Conservation (phyloP, 805 yeast genomes). For the Cyberlindnera misumaiensis region DNA sequence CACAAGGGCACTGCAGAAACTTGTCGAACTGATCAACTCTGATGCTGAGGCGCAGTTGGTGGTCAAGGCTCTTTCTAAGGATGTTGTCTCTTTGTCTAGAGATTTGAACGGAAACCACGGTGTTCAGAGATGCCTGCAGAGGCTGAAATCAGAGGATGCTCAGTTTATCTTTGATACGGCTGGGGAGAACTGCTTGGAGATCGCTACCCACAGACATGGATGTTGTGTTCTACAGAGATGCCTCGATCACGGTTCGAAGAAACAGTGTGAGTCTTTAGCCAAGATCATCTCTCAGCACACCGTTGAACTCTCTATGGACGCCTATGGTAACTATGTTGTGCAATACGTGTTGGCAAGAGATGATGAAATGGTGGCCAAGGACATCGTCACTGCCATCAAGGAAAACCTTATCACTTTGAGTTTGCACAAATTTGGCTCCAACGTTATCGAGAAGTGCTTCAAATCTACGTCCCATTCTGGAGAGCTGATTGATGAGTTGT, state of each 20-base stretch:
- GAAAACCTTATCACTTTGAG: conserved; percentile 42
- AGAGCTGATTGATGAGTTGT: conserved; percentile 45
- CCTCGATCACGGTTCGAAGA: conserved; percentile 74
- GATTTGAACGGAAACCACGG: conserved; percentile 97
- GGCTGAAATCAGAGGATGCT: conserved; percentile 56
- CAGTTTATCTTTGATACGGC: conserved; percentile 91
- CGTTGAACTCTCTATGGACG: conserved; percentile 71
- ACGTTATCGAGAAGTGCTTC: conserved; percentile 87
- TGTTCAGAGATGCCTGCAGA: conserved; percentile 83
- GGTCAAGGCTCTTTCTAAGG: conserved; percentile 52
- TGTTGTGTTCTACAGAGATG: conserved; percentile 96
- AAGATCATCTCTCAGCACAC: conserved; percentile 62
- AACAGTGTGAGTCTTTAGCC: conserved; percentile 64
- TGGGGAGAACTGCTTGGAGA: conserved; percentile 59
- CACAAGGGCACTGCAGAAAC: conserved; percentile 88
- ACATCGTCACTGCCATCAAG: conserved; percentile 29
- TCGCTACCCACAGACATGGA: conserved; percentile 95
- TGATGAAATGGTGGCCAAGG: conserved; percentile 24
- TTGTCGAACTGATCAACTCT: conserved; percentile 74
- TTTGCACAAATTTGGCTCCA: conserved; percentile 86
- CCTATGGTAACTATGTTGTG: conserved; percentile 94
- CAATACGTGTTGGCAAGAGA: conserved; percentile 71
- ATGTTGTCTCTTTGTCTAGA: conserved; percentile 73
- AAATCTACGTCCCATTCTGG: conserved; percentile 38
- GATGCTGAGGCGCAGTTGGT: conserved; percentile 66